Evolutionary conservation across 352 stramenopile species (phyloP), one percentile per base, ranked within the genome.

Genomic region (Elongisporangium senticosum): DNA sequence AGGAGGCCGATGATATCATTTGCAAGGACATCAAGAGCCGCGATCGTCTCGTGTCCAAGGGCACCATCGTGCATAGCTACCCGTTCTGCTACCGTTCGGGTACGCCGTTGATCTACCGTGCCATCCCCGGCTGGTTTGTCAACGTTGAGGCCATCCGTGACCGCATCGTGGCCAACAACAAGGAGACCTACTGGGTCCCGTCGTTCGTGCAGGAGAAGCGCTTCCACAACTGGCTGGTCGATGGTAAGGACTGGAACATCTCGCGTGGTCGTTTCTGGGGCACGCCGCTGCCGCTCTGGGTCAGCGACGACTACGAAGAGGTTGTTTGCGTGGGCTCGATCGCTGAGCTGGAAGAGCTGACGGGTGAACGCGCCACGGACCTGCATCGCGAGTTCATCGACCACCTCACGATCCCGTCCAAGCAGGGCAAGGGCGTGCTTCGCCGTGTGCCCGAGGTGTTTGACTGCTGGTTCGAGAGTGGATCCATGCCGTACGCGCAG

Each of bases 1-100:
- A 99, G 81, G 87, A 97, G n/a, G 97, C 96, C 0, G 98, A 99
- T 75, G 88, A 98, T 21, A 87, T 93, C 3, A 96, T 99, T 28
- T 99, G 96, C 74, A 83, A 92, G 49, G 68, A 94, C 7, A 69
- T 99, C 15, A 99, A 99, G 77, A 85, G 79, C 2, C 79, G 81
- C 24, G 97, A 93, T 49, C 85, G 95, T n/a, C 80, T 99, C 20
- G 81, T 99, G 8, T 91, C 97, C 28, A 99, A 99, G 75, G 93
- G 93, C 67, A 95, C 89, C 56, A 93, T 99, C 54, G 87, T 96
- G 62, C 98, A 99, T 89, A 98, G 87, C 61, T 99, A 99, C 76
- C 98, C 98, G 22, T 99, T 99, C 83, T 99, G 98, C 80, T 99
- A 98, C 94, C 86, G 98, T 64, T 99, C 95, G n/a, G 97, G 99